A percentile compares a stretch with the other conserved stretches of the same genome.
Conservation (phyloP, 768 basidiomycete genomes). For the Russula olivacea region DNA sequence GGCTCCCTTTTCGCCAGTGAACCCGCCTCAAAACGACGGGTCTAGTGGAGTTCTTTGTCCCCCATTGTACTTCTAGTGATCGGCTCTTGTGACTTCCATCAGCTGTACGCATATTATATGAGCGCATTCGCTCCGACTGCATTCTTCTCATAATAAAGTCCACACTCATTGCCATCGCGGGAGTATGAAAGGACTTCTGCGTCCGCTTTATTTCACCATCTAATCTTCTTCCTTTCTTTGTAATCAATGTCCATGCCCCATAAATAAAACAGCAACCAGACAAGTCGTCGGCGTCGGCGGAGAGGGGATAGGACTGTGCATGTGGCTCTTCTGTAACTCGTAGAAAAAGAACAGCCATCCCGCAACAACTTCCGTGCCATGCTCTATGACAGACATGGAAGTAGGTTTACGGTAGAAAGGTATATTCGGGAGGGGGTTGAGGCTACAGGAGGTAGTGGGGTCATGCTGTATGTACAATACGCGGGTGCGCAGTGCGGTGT, state of each 20-base stretch:
- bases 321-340: constrained; percentile 5
- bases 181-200: constrained; percentile 16
- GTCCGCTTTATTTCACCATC: constrained; percentile 23
- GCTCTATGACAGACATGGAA: constrained; percentile 1
- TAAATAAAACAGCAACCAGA: constrained; percentile 20
- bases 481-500: constrained; percentile 12
- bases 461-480: constrained; percentile 27
- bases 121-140: constrained; percentile 12
- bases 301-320: constrained; percentile 2
- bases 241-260: constrained; percentile 20
- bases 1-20: background rate
- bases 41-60: background rate
- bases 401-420: constrained; percentile 18
- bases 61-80: constrained; percentile 1
- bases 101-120: background rate
- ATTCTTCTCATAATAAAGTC: background rate
- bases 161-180: constrained; percentile 1
- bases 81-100: background rate
- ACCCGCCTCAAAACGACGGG: background rate
- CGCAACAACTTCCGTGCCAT: constrained; percentile 2
- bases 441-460: constrained; percentile 24
- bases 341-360: background rate
- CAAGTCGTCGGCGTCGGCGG: constrained; percentile 9
- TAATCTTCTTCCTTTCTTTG: constrained; percentile 22
- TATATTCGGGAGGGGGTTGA: constrained; percentile 24